phyloP scores from a whole-genome alignment of 768 basidiomycete species.

The Amanita subjunquillea region DNA sequence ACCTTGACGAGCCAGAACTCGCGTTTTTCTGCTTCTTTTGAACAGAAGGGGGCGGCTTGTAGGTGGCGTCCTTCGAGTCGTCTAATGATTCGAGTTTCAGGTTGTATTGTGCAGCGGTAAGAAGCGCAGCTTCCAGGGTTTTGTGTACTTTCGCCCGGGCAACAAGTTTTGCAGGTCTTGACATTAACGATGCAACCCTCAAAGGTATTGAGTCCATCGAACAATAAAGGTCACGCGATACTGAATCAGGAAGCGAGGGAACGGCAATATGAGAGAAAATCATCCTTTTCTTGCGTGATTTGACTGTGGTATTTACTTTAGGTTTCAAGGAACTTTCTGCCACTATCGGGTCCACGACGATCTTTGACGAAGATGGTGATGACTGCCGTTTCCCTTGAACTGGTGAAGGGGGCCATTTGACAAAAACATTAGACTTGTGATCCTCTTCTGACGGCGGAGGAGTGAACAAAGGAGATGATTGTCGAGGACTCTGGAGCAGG shows the following conservation, averaged over 20 bases:
- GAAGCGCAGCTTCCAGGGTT: neutral
- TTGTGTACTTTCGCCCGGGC: neutral
- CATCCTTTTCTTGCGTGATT: neutral
- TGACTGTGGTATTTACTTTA: neutral
- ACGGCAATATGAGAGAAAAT: conserved; percentile 15
- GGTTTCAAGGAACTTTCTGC: neutral
- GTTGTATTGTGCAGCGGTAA: neutral
- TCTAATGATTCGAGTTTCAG: neutral
- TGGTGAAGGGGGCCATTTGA: too few relatives aligned
- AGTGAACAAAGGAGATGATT: conserved; percentile 9
- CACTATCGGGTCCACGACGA: neutral
- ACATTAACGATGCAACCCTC: neutral
- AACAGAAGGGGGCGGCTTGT: neutral
- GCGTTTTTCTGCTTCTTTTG: neutral
- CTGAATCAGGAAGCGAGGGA: conserved; percentile 12
- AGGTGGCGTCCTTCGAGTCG: neutral
- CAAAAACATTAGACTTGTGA: too few relatives aligned
- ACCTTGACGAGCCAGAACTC: neutral
- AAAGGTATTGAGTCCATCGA: conserved; percentile 4
- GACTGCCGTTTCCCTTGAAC: neutral
- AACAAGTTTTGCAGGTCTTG: neutral
- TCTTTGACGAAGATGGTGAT: neutral
- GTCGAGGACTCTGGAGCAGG: neutral
- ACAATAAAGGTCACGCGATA: conserved; percentile 10
- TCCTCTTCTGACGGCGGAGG: conserved; percentile 8